Conservation (phyloP, 768 basidiomycete species). For the Pulveroboletus frians region DNA sequence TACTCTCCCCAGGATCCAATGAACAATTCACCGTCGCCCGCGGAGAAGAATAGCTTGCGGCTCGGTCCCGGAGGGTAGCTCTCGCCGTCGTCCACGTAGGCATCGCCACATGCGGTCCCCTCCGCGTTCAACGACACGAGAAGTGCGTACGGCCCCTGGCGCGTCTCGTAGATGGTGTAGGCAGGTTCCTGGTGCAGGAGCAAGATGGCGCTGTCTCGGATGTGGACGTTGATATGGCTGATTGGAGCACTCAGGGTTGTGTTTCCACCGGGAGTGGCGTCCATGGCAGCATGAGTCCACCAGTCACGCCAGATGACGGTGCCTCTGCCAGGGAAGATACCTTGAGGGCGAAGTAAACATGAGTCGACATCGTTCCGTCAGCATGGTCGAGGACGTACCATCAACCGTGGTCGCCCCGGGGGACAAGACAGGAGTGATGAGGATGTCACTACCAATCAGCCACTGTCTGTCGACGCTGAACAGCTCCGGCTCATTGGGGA, state of each 20-base stretch:
- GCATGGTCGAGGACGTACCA: constrained; percentile 35
- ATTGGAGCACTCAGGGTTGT: constrained; percentile 62
- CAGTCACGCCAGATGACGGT: constrained; percentile 63
- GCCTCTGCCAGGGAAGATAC: too few species aligned
- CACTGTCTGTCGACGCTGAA: constrained; percentile 65
- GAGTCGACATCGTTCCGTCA: not conserved
- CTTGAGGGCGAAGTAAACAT: constrained; percentile 18
- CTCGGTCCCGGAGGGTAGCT: constrained; percentile 53
- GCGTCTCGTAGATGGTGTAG: constrained; percentile 67
- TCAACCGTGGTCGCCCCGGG: constrained; percentile 70
- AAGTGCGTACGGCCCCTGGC: constrained; percentile 54
- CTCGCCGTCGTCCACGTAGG: constrained; percentile 69
- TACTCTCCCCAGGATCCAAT: constrained; percentile 33
- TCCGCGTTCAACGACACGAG: constrained; percentile 48
- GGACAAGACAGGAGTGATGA: constrained; percentile 70
- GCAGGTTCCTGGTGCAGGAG: constrained; percentile 57
- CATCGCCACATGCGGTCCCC: constrained; percentile 49
- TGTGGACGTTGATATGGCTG: constrained; percentile 69
- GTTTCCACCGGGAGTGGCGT: constrained; percentile 40
- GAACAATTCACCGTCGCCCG: constrained; percentile 30
- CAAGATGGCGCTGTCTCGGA: constrained; percentile 63
- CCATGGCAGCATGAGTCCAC: constrained; percentile 59
- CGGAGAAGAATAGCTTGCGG: constrained; percentile 43
- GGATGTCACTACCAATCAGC: constrained; percentile 61
- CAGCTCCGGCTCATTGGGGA: constrained; percentile 62